A percentile compares a stretch with the other conserved stretches of the same genome.
Conservation (phyloP, 768 basidiomycete species). For the Termitomyces sp. region DNA sequence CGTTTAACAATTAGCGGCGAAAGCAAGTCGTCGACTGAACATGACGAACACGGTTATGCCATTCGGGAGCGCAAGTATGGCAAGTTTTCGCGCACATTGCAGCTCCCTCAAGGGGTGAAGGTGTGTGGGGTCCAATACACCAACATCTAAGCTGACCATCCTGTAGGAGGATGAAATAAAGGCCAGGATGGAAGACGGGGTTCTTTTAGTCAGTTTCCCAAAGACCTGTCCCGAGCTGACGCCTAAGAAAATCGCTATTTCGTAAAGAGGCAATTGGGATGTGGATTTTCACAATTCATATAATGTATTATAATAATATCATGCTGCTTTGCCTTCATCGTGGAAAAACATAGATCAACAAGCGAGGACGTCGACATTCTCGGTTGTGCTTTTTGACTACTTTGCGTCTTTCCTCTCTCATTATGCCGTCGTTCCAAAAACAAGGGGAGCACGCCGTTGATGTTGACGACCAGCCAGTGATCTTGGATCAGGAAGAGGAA, state of each 20-base stretch:
- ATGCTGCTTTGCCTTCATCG: not conserved
- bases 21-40: slow-evolving; percentile 21
- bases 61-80: slow-evolving; percentile 43
- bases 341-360: not conserved
- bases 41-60: slow-evolving; percentile 30
- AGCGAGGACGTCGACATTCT: not conserved
- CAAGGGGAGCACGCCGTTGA: slow-evolving; percentile 37
- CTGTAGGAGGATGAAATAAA: slow-evolving; percentile 38
- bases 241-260: slow-evolving; percentile 36
- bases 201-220: slow-evolving; percentile 44
- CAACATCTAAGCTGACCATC: not conserved
- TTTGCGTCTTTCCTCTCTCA: not conserved
- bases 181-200: slow-evolving; percentile 40
- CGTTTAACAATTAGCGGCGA: slow-evolving; percentile 44
- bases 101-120: slow-evolving; percentile 44
- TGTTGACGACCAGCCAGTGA: slow-evolving; percentile 30
- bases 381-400: not conserved
- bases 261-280: slow-evolving; percentile 1
- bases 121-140: slow-evolving; percentile 15
- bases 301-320: not conserved
- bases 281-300: not conserved
- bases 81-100: slow-evolving; percentile 40
- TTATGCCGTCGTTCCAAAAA: slow-evolving; percentile 32
- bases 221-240: slow-evolving; percentile 34
- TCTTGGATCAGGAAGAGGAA: slow-evolving; percentile 25